Conservation (phyloP, 768 basidiomycete genomes). For the Dacryopinax primogenitus region DNA sequence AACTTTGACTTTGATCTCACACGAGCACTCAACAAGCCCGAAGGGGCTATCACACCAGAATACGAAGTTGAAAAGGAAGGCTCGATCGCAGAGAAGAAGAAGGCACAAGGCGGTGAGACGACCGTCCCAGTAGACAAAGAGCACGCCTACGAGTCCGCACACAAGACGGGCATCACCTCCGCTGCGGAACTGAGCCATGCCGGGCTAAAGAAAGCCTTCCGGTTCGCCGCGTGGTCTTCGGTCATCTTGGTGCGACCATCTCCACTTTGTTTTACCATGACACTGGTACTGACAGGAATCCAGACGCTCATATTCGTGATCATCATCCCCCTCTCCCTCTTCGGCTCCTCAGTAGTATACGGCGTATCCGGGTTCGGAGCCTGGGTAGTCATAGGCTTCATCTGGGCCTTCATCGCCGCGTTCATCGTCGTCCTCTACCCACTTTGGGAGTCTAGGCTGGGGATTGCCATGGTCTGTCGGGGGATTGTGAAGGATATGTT, state of each 20-base stretch:
- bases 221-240: slow-evolving; percentile 66
- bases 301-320: slow-evolving; percentile 41
- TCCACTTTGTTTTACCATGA: slow-evolving; percentile 17
- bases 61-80: slow-evolving; percentile 19
- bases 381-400: slow-evolving; percentile 71
- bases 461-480: slow-evolving; percentile 42
- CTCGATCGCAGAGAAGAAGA: slow-evolving; percentile 12
- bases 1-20: slow-evolving; percentile 71
- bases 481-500: slow-evolving; percentile 40
- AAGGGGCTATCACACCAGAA: slow-evolving; percentile 11
- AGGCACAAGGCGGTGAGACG: slow-evolving; percentile 23
- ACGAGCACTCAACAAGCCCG: slow-evolving; percentile 53
- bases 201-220: slow-evolving; percentile 58
- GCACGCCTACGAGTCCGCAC: slow-evolving; percentile 20
- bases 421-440: slow-evolving; percentile 73
- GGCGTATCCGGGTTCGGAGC: slow-evolving; percentile 49
- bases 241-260: slow-evolving; percentile 40
- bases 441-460: slow-evolving; percentile 66
- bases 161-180: slow-evolving; percentile 18
- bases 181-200: slow-evolving; percentile 53
- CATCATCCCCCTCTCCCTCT: slow-evolving; percentile 72
- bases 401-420: slow-evolving; percentile 71
- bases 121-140: slow-evolving; percentile 25
- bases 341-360: slow-evolving; percentile 67
- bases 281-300: slow-evolving; percentile 17